Evolutionary conservation across 2,329 filamentous ascomycete genomes (phyloP).

Genomic region (Phoma sp.): DNA sequence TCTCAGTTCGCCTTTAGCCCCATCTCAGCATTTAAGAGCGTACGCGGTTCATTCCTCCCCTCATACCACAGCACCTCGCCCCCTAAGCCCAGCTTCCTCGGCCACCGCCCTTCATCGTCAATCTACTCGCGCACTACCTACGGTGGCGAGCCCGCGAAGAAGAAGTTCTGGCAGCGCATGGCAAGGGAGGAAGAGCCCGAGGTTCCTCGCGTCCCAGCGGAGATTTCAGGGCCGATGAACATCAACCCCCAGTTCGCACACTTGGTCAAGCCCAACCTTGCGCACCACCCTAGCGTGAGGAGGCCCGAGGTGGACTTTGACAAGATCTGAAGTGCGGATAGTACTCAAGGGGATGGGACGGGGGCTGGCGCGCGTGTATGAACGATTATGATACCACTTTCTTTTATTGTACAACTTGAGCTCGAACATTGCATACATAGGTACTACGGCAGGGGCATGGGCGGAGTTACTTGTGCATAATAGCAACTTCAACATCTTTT

Average conservation of each 20-base stretch:
- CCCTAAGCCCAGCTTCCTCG: constrained; percentile 31
- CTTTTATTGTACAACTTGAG: constrained; percentile 11
- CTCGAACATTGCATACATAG: neutral
- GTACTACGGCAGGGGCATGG: neutral
- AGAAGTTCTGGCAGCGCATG: constrained; percentile 41
- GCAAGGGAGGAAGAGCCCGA: constrained; percentile 45
- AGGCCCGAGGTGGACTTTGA: constrained; percentile 39
- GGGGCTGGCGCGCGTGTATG: constrained; percentile 10
- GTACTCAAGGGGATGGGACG: neutral
- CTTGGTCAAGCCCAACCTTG: constrained; percentile 62
- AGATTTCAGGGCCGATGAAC: constrained; percentile 64
- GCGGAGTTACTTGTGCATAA: constrained; percentile 11
- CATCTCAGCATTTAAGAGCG: constrained; percentile 47
- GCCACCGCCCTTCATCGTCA: constrained; percentile 38
- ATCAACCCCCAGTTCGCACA: constrained; percentile 61
- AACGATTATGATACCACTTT: constrained; percentile 45
- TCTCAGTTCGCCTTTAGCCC: constrained; percentile 42
- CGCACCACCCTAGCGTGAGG: constrained; percentile 58
- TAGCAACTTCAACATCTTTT: constrained; percentile 8
- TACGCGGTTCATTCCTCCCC: constrained; percentile 53
- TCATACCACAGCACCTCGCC: constrained; percentile 53
- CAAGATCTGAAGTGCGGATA: constrained; percentile 28
- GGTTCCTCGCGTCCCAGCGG: constrained; percentile 53
- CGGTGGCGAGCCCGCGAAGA: constrained; percentile 35
- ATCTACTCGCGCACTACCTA: constrained; percentile 45